Base-by-base conservation (phyloP, 139 green algal species). In the Tetratostichococcus sp. region DNA sequence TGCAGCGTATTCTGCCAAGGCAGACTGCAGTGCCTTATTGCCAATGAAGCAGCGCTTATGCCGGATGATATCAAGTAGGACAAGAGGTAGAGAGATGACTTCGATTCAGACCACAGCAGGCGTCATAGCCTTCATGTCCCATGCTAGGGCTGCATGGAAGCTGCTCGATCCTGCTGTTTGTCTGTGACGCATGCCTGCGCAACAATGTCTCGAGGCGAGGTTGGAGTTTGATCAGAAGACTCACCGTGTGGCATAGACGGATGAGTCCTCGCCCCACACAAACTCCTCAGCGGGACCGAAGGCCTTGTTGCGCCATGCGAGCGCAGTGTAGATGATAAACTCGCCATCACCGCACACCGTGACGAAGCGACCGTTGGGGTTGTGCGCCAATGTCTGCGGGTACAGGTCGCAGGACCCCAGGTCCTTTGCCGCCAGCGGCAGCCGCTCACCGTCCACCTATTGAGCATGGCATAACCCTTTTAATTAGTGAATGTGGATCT, bases 321-420 rank as follows among this genome's bases (percentile, higher is more conserved):
- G 86, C 0, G 96, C 96, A 1, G 96, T 99, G 90, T 99, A 99
- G 76, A 99, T 94, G 62, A 99, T 92, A 79, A 97, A 99, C 86
- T 99, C 95, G 62, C 95, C 95, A 75, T 99, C 95, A 35, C 96
- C 96, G 71, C 93, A 96, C 25, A 97, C 94, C 4, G 93, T 89
- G 16, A 99, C 95, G 77, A 99, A 99, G 70, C 96, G 90, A n/a
- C 96, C 96, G 75, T 98, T 98, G 58, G 93, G 89, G 78, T 93
- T 97, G 89, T 99, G 96, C 75, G 80, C 65, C 35, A 98, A 84
- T 3, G 79, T 86, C 84, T 97, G 90, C 0, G 95, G 95, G 84
- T 99, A 99, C 34, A 97, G 75, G 79, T 99, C 95, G 50, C 81
- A 94, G 33, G 85, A 93, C 57, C 95, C 96, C 39, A 99, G 83